phyloP scores from a whole-genome alignment of 1,284 basidiomycete species.

The Melanopsichium pennsylvanicum region DNA sequence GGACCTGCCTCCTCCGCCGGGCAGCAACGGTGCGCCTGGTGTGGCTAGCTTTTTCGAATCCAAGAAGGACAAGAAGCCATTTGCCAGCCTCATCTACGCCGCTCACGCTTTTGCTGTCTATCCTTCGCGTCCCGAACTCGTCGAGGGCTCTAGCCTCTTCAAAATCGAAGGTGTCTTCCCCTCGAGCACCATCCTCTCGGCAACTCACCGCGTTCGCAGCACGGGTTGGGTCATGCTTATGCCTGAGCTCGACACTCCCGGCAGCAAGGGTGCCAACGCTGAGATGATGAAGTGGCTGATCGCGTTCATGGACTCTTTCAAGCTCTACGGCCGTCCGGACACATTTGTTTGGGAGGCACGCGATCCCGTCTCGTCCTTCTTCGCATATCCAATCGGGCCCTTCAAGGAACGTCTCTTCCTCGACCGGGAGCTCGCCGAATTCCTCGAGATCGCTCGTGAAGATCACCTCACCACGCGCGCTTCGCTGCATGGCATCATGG shows the following conservation, averaged over 20 bases:
- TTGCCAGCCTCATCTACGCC: constrained; percentile 59
- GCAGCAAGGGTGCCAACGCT: constrained; percentile 72
- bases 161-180: constrained; percentile 63
- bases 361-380: constrained; percentile 68
- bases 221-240: constrained; percentile 67
- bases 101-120: constrained; percentile 63
- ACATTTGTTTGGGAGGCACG: constrained; percentile 61
- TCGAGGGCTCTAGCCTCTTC: constrained; percentile 63
- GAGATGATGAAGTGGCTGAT: constrained; percentile 96
- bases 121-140: constrained; percentile 62
- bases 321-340: constrained; percentile 60
- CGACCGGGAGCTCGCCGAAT: constrained; percentile 82
- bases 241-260: constrained; percentile 70
- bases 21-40: constrained; percentile 55
- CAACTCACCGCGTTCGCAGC: constrained; percentile 71
- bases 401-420: constrained; percentile 77
- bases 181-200: constrained; percentile 64
- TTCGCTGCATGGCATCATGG: constrained; percentile 62
- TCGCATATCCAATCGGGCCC: constrained; percentile 66
- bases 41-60: constrained; percentile 62
- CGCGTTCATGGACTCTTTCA: constrained; percentile 68
- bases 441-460: constrained; percentile 79
- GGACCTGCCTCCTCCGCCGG: constrained; percentile 55
- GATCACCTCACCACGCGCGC: constrained; percentile 56
- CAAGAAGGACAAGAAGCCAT: constrained; percentile 62